A percentile compares a stretch with the other conserved stretches of the same genome.
Evolutionary conservation across 164 flowering plant genomes (phyloP).

Genomic region (Piper longum): DNA sequence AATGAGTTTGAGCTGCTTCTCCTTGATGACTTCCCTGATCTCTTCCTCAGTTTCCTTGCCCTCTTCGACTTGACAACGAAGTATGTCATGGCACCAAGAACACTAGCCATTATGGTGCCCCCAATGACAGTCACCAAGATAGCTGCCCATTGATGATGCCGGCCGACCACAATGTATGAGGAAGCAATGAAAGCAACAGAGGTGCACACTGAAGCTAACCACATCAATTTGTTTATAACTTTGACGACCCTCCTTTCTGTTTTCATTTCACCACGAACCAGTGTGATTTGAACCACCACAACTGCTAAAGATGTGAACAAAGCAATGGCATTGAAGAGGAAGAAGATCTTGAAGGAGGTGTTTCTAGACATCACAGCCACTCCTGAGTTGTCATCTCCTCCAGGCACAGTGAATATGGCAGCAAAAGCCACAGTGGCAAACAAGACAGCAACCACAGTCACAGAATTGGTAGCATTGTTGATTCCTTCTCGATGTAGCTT

Average conservation of each 20-base stretch:
- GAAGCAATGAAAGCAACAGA: conserved; percentile 59
- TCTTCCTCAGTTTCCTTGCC: conserved; percentile 29
- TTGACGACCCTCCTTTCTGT: conserved; percentile 51
- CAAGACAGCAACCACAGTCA: conserved; percentile 69
- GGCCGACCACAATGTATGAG: conserved; percentile 61
- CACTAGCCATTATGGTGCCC: conserved; percentile 50
- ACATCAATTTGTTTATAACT: conserved; percentile 76
- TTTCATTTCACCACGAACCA: conserved; percentile 67
- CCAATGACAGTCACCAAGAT: conserved; percentile 45
- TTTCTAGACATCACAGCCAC: conserved; percentile 32
- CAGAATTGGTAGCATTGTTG: conserved; percentile 75
- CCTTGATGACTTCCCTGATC: conserved; percentile 23
- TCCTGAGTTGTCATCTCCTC: conserved; percentile 38
- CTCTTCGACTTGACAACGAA: conserved; percentile 42
- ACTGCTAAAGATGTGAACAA: conserved; percentile 75
- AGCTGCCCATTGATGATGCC: conserved; percentile 42
- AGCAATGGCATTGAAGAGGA: conserved; percentile 52
- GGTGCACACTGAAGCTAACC: conserved; percentile 74
- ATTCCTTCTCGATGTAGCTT: conserved; percentile 65
- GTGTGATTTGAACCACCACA: conserved; percentile 66
- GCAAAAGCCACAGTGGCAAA: conserved; percentile 79
- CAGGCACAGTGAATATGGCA: conserved; percentile 68
- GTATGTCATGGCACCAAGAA: conserved; percentile 58
- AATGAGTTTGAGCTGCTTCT: conserved; percentile 65
- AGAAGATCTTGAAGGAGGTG: conserved; percentile 51